Evolutionary conservation across 768 basidiomycete genomes (phyloP), one percentile per base, ranked within the genome.

Genomic region (Termitomyces sp.): DNA sequence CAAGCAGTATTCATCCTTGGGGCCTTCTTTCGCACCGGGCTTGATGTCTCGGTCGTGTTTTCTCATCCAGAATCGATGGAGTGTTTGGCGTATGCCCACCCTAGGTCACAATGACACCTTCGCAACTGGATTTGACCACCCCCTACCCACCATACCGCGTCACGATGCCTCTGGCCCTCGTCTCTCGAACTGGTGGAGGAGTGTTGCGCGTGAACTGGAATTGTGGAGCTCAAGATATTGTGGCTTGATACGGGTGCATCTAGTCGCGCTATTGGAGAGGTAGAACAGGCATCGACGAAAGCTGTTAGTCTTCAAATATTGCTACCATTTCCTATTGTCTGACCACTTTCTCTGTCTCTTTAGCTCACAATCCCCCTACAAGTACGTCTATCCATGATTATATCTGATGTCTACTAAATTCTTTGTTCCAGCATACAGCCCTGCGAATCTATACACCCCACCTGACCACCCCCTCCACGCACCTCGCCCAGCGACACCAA

Each of bases 221-320:
- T 91, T 0, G 89, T 83, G 0, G 90, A 92, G 68, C 63, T 89
- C 1, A 89, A 87, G 3, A 76, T 90, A 65, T 75, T 74, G 58
- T 59, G 76, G 83, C 43, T 69, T 2, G 74, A 73, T 57, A 59
- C 79, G 66, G 49, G 66, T 42, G 77, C 81, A 82, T 71, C 80
- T n/a, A n/a, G 82, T 76, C 29, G 86, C 7, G 82, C 81, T 60
- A 27, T 61, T 8, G 66, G 53, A 0, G 88, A 90, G 66, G 85
- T 87, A 23, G 87, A 89, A 64, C 82, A 77, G 55, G 84, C 87
- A 11, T 74, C 88, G 16, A 82, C 81, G 16, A 87, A 86, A 72
- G 89, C 85, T 55, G 87, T 90, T 57, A 69, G 87, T 77, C 1
- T 17, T 23, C 52, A 9, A 31, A 44, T 6, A 16, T 43, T 40